These are phyloP conservation scores for Ophiostoma pallidulum DNA, from an alignment of 2,329 filamentous ascomycete genomes.

Conservation along the genomic window DNA sequence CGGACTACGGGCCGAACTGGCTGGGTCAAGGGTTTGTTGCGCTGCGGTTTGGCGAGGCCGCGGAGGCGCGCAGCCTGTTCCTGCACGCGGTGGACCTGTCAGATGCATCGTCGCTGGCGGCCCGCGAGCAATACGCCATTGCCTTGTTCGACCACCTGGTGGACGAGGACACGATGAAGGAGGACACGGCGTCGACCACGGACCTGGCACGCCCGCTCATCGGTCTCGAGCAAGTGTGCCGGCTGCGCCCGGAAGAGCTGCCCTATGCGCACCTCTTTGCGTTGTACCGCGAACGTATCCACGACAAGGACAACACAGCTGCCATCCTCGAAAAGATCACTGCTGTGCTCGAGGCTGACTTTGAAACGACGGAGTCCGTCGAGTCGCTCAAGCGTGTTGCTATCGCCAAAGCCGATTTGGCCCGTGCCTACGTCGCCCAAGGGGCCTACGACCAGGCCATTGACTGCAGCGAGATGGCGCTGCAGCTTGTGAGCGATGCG, in stretches of 20 bases:
- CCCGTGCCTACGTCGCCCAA: conserved; percentile 68
- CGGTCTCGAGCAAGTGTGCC: conserved; percentile 70
- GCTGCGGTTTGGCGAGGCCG: conserved; percentile 60
- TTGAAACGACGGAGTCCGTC: conserved; percentile 72
- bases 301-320: conserved; percentile 56
- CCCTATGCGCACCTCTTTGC: conserved; percentile 68
- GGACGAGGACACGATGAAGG: conserved; percentile 40
- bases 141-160: conserved; percentile 77
- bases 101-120: conserved; percentile 62
- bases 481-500: conserved; percentile 46
- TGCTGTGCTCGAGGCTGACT: conserved; percentile 63
- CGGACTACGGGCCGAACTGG: conserved; percentile 90
- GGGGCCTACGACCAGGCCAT: conserved; percentile 57
- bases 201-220: conserved; percentile 80
- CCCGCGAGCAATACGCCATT: conserved; percentile 68
- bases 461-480: conserved; percentile 69
- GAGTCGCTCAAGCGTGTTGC: conserved; percentile 67
- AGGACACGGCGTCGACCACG: conserved; percentile 40
- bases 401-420: conserved; percentile 76
- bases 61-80: conserved; percentile 76
- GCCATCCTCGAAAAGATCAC: conserved; percentile 58
- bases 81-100: conserved; percentile 92
- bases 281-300: conserved; percentile 71
- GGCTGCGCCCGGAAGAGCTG: conserved; percentile 60
- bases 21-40: conserved; percentile 85